Base-by-base conservation (phyloP, 495 filamentous ascomycete genomes). In the Daldinia vernicosa region DNA sequence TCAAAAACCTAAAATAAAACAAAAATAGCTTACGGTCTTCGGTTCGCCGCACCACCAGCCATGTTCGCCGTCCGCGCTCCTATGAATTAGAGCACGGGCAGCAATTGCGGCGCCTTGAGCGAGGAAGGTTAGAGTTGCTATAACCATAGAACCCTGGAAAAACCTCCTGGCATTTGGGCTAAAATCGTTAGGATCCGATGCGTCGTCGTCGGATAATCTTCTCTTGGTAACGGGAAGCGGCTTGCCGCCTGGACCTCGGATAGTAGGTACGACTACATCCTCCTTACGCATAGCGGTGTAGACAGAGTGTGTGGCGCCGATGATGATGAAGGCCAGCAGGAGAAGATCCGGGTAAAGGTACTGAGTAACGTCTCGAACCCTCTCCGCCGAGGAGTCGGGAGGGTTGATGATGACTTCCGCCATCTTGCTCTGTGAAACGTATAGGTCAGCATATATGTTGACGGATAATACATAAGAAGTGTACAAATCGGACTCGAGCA, bases 21-120 rank as follows among this genome's bases (percentile, higher is more conserved):
- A 12, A 47, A 47, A 24, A 22, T 60, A 19, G 86, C 92, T 81
- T 89, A 98, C 95, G 77, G 91, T 91, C 61, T 89, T 86, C 30
- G 91, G 84, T 80, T 97, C 88, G 28, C 92, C 93, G 76, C 93
- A 95, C 95, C 94, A 98, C 94, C 94, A 98, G 43, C 88, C 83
- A 69, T 91, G 83, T 28, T 90, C 71, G 8, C 70, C 75, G 9
- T 67, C 59, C 27, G 66, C 70, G 43, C 45, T 75, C 50, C 57
- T 66, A 57, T 76, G 67, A 17, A 77, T 57, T 63, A 97, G 82
- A 65, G 93, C 91, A 84, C 94, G 95, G 60, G 87, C 62, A 51
- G 95, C 88, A 71, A 96, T 89, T 74, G 92, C 89, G 53, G 82
- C 83, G 43, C 90, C 87, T 80, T 93, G 93, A 51, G 82, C 91